Evolutionary conservation across 2,329 filamentous ascomycete genomes (phyloP), one percentile per base, ranked within the genome.

Genomic region (Cadophora luteo-olivacea): DNA sequence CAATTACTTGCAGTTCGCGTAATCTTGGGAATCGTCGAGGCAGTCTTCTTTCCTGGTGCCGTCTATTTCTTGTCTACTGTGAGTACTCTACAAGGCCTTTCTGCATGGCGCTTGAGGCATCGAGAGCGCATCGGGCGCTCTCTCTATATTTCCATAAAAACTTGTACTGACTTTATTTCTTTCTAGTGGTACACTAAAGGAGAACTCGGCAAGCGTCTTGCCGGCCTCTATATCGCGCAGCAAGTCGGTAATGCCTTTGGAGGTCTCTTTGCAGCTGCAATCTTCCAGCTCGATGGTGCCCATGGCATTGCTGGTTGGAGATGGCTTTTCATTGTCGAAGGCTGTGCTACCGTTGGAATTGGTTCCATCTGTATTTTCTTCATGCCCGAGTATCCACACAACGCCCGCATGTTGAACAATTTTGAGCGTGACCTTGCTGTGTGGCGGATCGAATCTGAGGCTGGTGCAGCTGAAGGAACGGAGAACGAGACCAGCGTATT

Each of bases 301-400:
- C 80, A 80, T 61, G 82, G 83, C 1, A 79, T 86, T 12, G 75
- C 78, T 3, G 84, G 84, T 2, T 86, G 84, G 84, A 75, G 80
- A 60, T 87, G 85, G 84, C 77, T 85, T 0, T 86, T 86, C 67
- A 82, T 84, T 38, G 75, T 82, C 16, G 79, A 81, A 52, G 80
- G 80, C 1, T 68, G 72, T 22, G 81, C 80, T 0, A 86, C 84
- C 0, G 77, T 84, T 22, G 79, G 80, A 0, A 58, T 73, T n/a
- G 66, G 76, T 4, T 64, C 75, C 0, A 70, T 81, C 33, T 79
- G 77, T 63, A 72, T 75, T 24, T 77, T 73, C 24, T 74, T 82
- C 64, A 78, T 82, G 77, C 81, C 77, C 8, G 77, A 80, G 32
- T 81, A 78, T 64, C 81, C 81, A 0, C 78, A 81, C 71, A 82